A percentile compares a stretch with the other conserved stretches of the same genome.
These are phyloP conservation scores for Cicer chorassanicum DNA, from an alignment of 306 rosid species.

Conservation along the genomic window DNA sequence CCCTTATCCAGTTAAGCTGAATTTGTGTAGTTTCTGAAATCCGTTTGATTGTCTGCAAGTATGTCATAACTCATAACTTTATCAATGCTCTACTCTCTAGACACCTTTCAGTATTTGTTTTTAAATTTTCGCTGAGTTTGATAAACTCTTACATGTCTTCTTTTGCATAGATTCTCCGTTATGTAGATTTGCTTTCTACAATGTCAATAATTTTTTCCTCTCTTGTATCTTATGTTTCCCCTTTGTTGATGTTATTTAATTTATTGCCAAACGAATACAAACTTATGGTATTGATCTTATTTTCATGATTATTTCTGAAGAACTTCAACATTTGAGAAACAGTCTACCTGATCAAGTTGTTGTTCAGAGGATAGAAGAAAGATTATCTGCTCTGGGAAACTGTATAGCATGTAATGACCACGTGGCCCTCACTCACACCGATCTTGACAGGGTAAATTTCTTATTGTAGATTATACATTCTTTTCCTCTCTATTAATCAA, in stretches of 20 bases:
- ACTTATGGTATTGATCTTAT: slow-evolving; percentile 29
- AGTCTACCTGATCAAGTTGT: slow-evolving; percentile 91
- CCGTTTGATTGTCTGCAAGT: slow-evolving; percentile 7
- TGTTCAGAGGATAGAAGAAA: slow-evolving; percentile 90
- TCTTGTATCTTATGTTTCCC: background rate
- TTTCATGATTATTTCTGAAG: slow-evolving; percentile 49
- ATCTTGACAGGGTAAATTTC: slow-evolving; percentile 82
- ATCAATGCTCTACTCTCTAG: slow-evolving; percentile 7
- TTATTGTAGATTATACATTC: background rate
- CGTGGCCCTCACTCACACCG: slow-evolving; percentile 94
- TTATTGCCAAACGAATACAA: slow-evolving; percentile 12
- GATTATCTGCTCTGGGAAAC: slow-evolving; percentile 90
- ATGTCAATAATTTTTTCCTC: background rate
- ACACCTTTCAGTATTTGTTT: background rate
- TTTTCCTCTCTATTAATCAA: background rate
- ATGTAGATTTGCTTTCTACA: background rate
- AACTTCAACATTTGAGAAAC: slow-evolving; percentile 94
- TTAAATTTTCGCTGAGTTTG: background rate
- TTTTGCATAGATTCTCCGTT: slow-evolving; percentile 15
- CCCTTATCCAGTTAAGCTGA: slow-evolving; percentile 7
- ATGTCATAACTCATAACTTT: background rate
- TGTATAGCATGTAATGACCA: slow-evolving; percentile 93
- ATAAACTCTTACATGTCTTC: slow-evolving; percentile 12
- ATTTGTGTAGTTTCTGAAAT: slow-evolving; percentile 1
- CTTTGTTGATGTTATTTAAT: background rate